Conservation (phyloP, 1,284 basidiomycete species). For the Melampsora americana region DNA sequence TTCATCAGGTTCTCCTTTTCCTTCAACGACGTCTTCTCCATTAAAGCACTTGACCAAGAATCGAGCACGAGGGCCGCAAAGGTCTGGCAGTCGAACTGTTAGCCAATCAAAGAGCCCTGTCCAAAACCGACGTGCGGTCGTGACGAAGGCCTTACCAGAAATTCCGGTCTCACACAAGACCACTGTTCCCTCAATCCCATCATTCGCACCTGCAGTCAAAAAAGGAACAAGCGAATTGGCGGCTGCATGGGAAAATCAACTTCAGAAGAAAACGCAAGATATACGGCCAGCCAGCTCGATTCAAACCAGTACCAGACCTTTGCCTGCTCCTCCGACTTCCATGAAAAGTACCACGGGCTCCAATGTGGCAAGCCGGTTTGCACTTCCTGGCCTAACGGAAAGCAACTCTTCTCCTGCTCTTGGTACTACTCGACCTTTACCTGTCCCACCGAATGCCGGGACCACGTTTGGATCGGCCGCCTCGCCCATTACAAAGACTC, state of each 20-base stretch:
- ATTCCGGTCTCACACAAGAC: background rate
- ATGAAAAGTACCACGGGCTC: background rate
- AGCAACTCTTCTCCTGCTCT: background rate
- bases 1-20: background rate
- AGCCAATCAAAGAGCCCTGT: slow-evolving; percentile 6
- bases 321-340: slow-evolving; percentile 24
- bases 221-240: slow-evolving; percentile 37
- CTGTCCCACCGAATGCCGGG: slow-evolving; percentile 16
- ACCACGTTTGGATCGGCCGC: background rate
- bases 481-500: slow-evolving; percentile 1
- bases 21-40: slow-evolving; percentile 11
- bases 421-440: slow-evolving; percentile 33
- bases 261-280: background rate
- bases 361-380: background rate
- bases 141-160: background rate
- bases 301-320: slow-evolving; percentile 15
- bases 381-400: slow-evolving; percentile 6
- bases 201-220: slow-evolving; percentile 30
- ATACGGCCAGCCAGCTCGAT: background rate
- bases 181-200: slow-evolving; percentile 24
- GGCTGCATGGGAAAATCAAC: slow-evolving; percentile 34
- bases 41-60: slow-evolving; percentile 21
- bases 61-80: slow-evolving; percentile 11
- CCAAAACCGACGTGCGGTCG: background rate
- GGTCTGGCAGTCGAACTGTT: slow-evolving; percentile 4